Conservation (phyloP, 192 early-diverging fungal species). For the Umbelopsis sp. region DNA sequence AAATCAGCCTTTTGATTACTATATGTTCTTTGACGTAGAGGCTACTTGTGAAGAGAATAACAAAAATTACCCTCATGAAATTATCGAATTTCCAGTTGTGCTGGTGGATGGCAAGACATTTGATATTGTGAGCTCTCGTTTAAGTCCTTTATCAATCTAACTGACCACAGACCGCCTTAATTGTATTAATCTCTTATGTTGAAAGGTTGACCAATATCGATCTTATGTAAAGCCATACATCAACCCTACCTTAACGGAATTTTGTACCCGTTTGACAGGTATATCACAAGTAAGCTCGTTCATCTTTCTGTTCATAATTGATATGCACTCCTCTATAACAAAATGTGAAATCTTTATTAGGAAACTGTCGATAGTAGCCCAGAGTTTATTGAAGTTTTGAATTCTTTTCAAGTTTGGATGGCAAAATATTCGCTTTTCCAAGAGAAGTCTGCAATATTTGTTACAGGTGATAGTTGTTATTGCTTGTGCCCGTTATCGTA, state of each 20-base stretch:
- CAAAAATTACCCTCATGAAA: slow-evolving; percentile 69
- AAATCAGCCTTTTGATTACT: slow-evolving; percentile 63
- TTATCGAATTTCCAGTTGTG: slow-evolving; percentile 86
- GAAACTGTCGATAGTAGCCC: slow-evolving; percentile 51
- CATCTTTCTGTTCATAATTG: neutral
- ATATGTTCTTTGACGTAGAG: slow-evolving; percentile 79
- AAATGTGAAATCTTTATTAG: slow-evolving; percentile 14
- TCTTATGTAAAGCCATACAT: slow-evolving; percentile 69
- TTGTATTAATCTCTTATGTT: slow-evolving; percentile 13
- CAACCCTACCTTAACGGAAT: slow-evolving; percentile 69
- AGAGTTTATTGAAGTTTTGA: slow-evolving; percentile 49
- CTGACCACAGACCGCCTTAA: too few relatives aligned
- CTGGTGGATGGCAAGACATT: slow-evolving; percentile 64
- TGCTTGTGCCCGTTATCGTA: neutral
- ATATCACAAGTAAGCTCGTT: slow-evolving; percentile 64
- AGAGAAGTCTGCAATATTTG: slow-evolving; percentile 42
- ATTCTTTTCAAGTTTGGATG: slow-evolving; percentile 54
- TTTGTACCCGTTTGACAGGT: slow-evolving; percentile 79
- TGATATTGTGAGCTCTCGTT: slow-evolving; percentile 49
- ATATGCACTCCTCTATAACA: neutral
- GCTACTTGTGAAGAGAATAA: slow-evolving; percentile 71
- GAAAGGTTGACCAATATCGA: slow-evolving; percentile 70
- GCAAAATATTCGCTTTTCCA: slow-evolving; percentile 43
- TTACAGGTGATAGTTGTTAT: slow-evolving; percentile 25
- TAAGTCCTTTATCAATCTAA: too few relatives aligned